Base-by-base conservation (phyloP, 257 asterid species). In the Solanum acaule region DNA sequence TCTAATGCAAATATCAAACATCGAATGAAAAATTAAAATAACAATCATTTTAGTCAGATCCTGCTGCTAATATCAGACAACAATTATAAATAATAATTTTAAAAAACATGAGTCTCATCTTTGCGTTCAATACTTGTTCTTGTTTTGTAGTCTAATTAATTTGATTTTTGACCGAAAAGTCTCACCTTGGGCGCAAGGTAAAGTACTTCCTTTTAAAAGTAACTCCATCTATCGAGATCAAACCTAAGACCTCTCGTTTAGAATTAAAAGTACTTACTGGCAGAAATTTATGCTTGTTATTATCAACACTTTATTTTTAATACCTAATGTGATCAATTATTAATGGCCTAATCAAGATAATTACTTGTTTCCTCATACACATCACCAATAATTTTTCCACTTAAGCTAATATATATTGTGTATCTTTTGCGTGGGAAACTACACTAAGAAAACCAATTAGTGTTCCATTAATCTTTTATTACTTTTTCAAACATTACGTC, bases 341-440 rank as follows among this genome's bases (percentile, higher is more conserved):
- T 85, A 63, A 85, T 85, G 38, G 5, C 40, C 56, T 23, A 61
- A 8, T 38, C 38, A 59, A 63, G 35, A 16, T 49, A 34, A 63
- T 85, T 84, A n/a, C 25, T 8, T 27, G 10, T 13, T 14, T 35
- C 49, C 5, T 61, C 34, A n/a, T 23, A 63, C 25, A 34, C 5
- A 63, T 9, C 61, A 85, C 25, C 38, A 59, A 56, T 10, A 34
- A 35, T 29, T 85, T n/a, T 37, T 82, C 34, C 38, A 18, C 86
- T 87, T n/a, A n/a, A n/a, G n/a, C n/a, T n/a, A n/a, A n/a, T n/a
- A n/a, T 29, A 70, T 20, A 44, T 16, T 40, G 85, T 52, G 88
- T 59, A 92, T 90, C 92, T 90, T 90, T 92, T 92, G 96, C 94
- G 94, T 90, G 93, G 81, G 92, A 93, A 91, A 91, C 88, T 87